Evolutionary conservation across 257 asterid genomes (phyloP).

Genomic region (Nicotiana knightiana): DNA sequence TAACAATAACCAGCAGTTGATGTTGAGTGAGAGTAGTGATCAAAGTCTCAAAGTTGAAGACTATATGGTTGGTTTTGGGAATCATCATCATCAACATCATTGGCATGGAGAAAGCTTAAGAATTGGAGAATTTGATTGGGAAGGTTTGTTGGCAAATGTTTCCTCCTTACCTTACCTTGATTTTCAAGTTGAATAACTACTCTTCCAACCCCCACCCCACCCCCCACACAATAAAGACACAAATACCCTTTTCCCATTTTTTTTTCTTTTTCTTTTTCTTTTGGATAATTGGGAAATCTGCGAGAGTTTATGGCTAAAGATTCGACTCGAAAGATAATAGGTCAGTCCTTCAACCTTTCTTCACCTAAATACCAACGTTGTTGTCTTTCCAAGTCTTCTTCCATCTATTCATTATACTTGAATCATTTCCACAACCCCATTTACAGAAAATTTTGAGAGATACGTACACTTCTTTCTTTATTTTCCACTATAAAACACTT

Average conservation of each 20-base stretch:
- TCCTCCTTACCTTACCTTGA: slow-evolving; percentile 84
- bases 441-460: slow-evolving; percentile 10
- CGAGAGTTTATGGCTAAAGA: too few relatives aligned
- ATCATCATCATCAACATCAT: slow-evolving; percentile 57
- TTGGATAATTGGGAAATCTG: neutral
- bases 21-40: slow-evolving; percentile 4
- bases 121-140: slow-evolving; percentile 91
- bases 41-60: slow-evolving; percentile 44
- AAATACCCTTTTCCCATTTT: neutral
- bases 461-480: neutral
- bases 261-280: neutral
- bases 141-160: slow-evolving; percentile 93
- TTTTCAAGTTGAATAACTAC: slow-evolving; percentile 50
- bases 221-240: neutral
- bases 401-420: neutral
- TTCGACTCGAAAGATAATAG: neutral
- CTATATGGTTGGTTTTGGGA: slow-evolving; percentile 50
- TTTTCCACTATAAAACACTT: neutral
- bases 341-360: neutral
- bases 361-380: too few relatives aligned
- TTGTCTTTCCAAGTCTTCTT: neutral
- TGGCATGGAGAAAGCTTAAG: slow-evolving; percentile 70
- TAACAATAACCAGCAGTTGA: slow-evolving; percentile 13
- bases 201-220: slow-evolving; percentile 3
- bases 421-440: neutral